phyloP scores from a whole-genome alignment of 768 basidiomycete genomes.

The Crassisporium funariophilum region DNA sequence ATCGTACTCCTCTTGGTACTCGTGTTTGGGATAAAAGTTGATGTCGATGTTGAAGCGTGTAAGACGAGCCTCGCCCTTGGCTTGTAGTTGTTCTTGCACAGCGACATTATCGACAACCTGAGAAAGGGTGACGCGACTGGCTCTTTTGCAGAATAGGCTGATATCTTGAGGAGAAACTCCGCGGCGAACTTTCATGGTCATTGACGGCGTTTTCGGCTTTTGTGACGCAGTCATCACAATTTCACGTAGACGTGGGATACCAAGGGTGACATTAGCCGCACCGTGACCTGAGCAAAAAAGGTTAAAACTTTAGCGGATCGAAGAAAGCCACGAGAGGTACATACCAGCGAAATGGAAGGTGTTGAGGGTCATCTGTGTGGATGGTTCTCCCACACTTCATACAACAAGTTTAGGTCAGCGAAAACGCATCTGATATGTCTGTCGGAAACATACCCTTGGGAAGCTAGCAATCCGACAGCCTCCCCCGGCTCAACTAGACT shows the following conservation, averaged over 20 bases:
- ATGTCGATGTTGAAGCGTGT: conserved; percentile 83
- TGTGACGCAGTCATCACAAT: conserved; percentile 99
- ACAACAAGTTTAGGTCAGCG: conserved; percentile 1
- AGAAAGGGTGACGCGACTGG: conserved; percentile 82
- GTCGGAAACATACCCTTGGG: conserved; percentile 86
- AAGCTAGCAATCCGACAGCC: conserved; percentile 95
- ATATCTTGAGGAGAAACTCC: conserved; percentile 57
- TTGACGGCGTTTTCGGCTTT: conserved; percentile 96
- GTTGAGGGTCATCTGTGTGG: conserved; percentile 99
- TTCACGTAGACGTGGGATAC: conserved; percentile 97
- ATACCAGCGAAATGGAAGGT: conserved; percentile 98
- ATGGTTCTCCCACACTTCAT: conserved; percentile 94
- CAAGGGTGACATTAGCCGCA: conserved; percentile 97
- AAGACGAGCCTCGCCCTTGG: conserved; percentile 66
- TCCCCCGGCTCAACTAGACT: conserved; percentile 96
- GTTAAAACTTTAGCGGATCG: conserved; percentile 5
- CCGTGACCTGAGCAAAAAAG: conserved; percentile 76
- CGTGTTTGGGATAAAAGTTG: conserved; percentile 81
- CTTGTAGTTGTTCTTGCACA: conserved; percentile 77
- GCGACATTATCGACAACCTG: conserved; percentile 83
- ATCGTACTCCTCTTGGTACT: conserved; percentile 84
- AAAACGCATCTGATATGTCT: background rate
- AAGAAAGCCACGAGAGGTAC: background rate
- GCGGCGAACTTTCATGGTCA: conserved; percentile 76
- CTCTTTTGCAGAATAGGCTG: conserved; percentile 84